Evolutionary conservation across 371 early-diverging fungal genomes (phyloP), one percentile per base, ranked within the genome.

Genomic region (Smittium culicis): DNA sequence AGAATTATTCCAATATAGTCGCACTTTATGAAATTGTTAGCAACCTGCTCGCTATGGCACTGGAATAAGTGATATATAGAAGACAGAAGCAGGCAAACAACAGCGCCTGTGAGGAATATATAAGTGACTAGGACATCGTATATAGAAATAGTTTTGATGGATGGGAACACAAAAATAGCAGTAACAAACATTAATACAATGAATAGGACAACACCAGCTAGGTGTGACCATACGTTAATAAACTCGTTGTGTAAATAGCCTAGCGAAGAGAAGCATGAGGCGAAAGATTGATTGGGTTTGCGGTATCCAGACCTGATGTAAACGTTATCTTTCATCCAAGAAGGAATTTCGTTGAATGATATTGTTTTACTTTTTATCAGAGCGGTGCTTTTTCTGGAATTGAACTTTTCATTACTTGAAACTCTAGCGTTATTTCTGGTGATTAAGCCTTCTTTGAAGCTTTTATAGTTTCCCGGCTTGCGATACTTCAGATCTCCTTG

Each of bases 1-100:
- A 82, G 78, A 31, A 90, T 87, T 69, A 96, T 96, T 35, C 96
- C 96, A 54, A 90, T 86, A 83, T 93, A 96, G 76, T 95, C 96
- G 67, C 90, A 90, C 66, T 88, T 84, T 74, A 89, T 89, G 88
- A 89, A 90, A 0, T 73, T 74, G 69, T 61, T 70, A 63, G 80
- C 73, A 17, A 89, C 89, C 28, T 71, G 71, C 64, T 85, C 82
- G 64, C 94, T 93, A 74, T 94, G 95, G 70, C 92, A 92, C n/a
- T 83, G 79, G 63, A 90, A 87, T 35, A 87, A 80, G 74, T 96
- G 96, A 71, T 88, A 96, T 32, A 79, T 72, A 0, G 89, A 84
- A 33, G 91, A 91, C 63, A 88, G 80, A 1, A 84, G 85, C 63
- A 96, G 80, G 73, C 94, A 95, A 5, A 77, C 67, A 62, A 87